Evolutionary conservation across 371 early-diverging fungal species (phyloP).

Genomic region (Chytridium lagenaria): DNA sequence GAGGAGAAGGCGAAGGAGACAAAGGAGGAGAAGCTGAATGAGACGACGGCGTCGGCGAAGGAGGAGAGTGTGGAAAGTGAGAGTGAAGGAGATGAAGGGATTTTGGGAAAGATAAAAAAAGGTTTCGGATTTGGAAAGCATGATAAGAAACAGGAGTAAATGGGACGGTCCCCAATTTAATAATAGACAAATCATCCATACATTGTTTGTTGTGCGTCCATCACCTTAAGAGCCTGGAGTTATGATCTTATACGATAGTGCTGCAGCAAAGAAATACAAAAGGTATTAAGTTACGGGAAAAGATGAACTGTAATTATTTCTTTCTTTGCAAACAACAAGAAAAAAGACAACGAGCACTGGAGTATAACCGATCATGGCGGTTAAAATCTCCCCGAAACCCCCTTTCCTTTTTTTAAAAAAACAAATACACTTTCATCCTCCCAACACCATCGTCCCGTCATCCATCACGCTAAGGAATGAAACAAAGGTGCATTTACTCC

Average conservation of each 20-base stretch:
- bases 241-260: no score
- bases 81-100: neutral
- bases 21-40: neutral
- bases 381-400: no score
- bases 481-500: conserved; percentile 40
- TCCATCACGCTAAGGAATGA: no score
- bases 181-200: conserved; percentile 3
- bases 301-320: neutral
- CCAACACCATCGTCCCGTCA: no score
- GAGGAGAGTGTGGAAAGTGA: neutral
- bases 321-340: neutral
- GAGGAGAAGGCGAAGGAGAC: neutral
- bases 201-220: no score
- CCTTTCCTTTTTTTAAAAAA: no score
- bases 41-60: neutral
- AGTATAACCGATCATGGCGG: no score
- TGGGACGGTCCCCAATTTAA: neutral
- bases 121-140: conserved; percentile 32
- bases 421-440: no score
- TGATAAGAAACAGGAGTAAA: neutral
- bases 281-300: neutral
- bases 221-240: no score
- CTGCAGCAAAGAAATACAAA: no score
- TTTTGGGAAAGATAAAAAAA: conserved; percentile 29
- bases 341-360: neutral